Base-by-base conservation (phyloP, 148 eudicot species). In the Pouteria glomerata region DNA sequence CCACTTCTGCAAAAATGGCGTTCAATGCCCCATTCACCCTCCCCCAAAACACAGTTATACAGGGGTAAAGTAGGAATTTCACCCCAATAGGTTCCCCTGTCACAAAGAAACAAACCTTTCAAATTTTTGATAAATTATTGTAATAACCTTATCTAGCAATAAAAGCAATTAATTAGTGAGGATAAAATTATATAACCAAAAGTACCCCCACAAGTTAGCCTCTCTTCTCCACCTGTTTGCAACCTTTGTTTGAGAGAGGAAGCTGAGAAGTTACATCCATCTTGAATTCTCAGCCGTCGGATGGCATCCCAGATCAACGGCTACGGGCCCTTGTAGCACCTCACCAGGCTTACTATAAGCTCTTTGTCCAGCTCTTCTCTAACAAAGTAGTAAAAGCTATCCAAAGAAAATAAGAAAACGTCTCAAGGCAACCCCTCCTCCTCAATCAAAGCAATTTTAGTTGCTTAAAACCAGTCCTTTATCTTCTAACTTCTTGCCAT, bases 231-330 rank as follows among this genome's bases (percentile, higher is more conserved):
- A n/a, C 60, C 39, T 30, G 48, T 34, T 23, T n/a, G 66, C 48
- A 61, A 68, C 57, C 57, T 35, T 71, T 63, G 52, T n/a, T n/a
- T n/a, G n/a, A n/a, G 34, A 26, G 63, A 67, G 70, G 87, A 81
- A 86, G 66, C 57, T 75, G 66, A 83, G 79, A 78, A 71, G 86
- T 75, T 74, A 72, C 77, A 72, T 2, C 37, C 57, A 21, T 37
- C 23, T 31, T 4, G 24, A 41, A 77, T 41, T 70, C 64, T 68
- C 52, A 68, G 73, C 90, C 82, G 70, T 75, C 71, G 67, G 83
- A 71, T 79, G 24, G 7, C 1, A n/a, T 5, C 24, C 27, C 14
- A n/a, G 51, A 71, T 78, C 75, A 73, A 81, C 73, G 78, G 74
- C 63, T 69, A 2, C 44, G 1, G 73, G 29, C 31, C 34, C 21